These are phyloP conservation scores for Volvox carteri DNA, from an alignment of 163 green algal genomes.

Conservation along the genomic window DNA sequence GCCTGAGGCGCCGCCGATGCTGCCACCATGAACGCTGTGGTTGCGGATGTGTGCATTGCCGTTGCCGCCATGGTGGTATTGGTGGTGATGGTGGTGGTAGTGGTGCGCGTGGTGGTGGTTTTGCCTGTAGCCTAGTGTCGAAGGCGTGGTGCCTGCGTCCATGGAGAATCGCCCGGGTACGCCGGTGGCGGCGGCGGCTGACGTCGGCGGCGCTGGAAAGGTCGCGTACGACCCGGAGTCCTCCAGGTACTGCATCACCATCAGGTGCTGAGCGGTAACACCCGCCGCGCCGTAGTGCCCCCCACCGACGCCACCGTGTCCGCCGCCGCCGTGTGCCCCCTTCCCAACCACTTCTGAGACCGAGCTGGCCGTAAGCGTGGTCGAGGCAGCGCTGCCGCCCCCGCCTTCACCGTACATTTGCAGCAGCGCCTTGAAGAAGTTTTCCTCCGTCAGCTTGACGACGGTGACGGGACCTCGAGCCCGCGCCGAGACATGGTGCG, in stretches of 20 bases:
- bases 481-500: conserved; percentile 56
- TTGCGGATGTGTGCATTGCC: neutral
- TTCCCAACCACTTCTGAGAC: neutral
- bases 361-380: conserved; percentile 34
- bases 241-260: conserved; percentile 57
- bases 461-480: conserved; percentile 63
- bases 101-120: neutral
- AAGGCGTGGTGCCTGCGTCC: neutral
- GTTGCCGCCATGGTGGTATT: neutral
- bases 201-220: neutral
- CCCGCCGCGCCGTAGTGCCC: neutral
- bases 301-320: neutral
- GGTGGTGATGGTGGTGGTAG: neutral
- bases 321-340: neutral
- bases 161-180: conserved; percentile 1
- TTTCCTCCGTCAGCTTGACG: conserved; percentile 71
- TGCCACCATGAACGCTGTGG: neutral
- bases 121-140: neutral
- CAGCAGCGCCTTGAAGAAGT: conserved; percentile 62
- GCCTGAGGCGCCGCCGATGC: neutral
- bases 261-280: conserved; percentile 38
- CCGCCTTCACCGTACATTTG: conserved; percentile 50
- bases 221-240: conserved; percentile 30
- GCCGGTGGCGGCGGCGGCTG: neutral
- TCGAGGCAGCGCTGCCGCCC: conserved; percentile 31